Evolutionary conservation across 768 basidiomycete genomes (phyloP).

Genomic region (Gloeopeniophorella convolvens): DNA sequence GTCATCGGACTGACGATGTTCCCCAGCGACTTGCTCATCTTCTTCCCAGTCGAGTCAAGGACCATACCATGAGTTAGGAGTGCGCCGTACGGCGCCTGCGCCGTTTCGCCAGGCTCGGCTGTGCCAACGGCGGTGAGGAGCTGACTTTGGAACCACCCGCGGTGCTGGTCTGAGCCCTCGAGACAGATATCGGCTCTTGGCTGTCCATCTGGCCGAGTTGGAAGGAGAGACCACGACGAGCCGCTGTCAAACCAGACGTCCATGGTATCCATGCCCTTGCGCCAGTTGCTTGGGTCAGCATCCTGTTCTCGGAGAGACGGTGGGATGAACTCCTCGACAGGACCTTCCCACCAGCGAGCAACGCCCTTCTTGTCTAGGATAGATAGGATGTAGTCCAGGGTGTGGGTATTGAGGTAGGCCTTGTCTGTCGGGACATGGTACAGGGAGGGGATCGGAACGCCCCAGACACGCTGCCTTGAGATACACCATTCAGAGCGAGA

Average conservation of each 20-base stretch:
- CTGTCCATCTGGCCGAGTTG: conserved; percentile 32
- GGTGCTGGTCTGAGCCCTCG: conserved; percentile 95
- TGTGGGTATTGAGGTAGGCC: conserved; percentile 56
- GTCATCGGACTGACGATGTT: conserved; percentile 85
- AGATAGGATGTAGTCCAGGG: conserved; percentile 67
- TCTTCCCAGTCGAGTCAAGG: conserved; percentile 80
- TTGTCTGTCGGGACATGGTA: conserved; percentile 56
- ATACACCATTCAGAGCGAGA: conserved; percentile 99
- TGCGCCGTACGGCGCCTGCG: conserved; percentile 55
- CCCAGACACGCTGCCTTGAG: conserved; percentile 95
- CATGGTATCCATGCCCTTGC: conserved; percentile 90
- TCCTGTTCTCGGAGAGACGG: conserved; percentile 42
- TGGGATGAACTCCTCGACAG: conserved; percentile 75
- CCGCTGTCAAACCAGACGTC: conserved; percentile 99
- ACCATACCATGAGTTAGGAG: conserved; percentile 97
- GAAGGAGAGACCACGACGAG: conserved; percentile 83
- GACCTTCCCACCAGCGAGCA: conserved; percentile 89
- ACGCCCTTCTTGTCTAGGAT: conserved; percentile 71
- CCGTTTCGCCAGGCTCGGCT: conserved; percentile 26
- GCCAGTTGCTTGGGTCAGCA: conserved; percentile 34
- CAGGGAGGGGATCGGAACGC: conserved; percentile 90
- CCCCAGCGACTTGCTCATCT: conserved; percentile 97
- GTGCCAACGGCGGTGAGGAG: conserved; percentile 74
- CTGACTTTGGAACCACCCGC: conserved; percentile 98
- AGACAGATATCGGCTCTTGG: conserved; percentile 75